phyloP scores from a whole-genome alignment of 768 basidiomycete genomes.

The Hygrophorus pudorinus region DNA sequence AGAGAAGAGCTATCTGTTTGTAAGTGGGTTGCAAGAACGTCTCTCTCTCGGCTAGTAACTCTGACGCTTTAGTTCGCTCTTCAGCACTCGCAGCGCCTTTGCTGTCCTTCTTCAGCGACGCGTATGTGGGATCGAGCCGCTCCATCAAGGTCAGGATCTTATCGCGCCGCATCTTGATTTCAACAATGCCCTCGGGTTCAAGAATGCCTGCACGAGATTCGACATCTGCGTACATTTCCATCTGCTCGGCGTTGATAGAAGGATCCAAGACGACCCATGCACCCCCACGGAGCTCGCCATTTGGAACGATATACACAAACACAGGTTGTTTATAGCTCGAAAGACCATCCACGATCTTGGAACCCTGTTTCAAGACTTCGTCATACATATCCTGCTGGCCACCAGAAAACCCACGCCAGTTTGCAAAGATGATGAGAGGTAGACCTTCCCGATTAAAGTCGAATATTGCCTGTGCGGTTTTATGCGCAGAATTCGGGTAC shows the following conservation, averaged over 20 bases:
- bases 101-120: constrained; percentile 69
- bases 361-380: constrained; percentile 92
- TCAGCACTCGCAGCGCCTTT: constrained; percentile 63
- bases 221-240: constrained; percentile 99
- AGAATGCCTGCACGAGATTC: constrained; percentile 94
- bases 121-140: constrained; percentile 79
- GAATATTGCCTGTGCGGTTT: constrained; percentile 98
- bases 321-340: constrained; percentile 96
- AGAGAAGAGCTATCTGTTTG: constrained; percentile 86
- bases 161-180: constrained; percentile 96
- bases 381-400: constrained; percentile 99
- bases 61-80: constrained; percentile 60
- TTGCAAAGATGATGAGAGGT: constrained; percentile 96
- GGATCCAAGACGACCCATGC: constrained; percentile 99
- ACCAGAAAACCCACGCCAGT: constrained; percentile 99
- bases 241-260: constrained; percentile 91
- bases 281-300: constrained; percentile 96
- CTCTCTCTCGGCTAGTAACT: constrained; percentile 68
- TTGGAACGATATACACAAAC: constrained; percentile 97
- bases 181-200: constrained; percentile 94
- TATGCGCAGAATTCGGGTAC: constrained; percentile 99
- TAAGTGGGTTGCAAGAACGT: constrained; percentile 79
- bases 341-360: constrained; percentile 97
- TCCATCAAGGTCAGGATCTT: constrained; percentile 90
- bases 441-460: constrained; percentile 97